Conservation (phyloP, 2,329 filamentous ascomycete species). For the Stagonosporopsis cucurbitacearum region DNA sequence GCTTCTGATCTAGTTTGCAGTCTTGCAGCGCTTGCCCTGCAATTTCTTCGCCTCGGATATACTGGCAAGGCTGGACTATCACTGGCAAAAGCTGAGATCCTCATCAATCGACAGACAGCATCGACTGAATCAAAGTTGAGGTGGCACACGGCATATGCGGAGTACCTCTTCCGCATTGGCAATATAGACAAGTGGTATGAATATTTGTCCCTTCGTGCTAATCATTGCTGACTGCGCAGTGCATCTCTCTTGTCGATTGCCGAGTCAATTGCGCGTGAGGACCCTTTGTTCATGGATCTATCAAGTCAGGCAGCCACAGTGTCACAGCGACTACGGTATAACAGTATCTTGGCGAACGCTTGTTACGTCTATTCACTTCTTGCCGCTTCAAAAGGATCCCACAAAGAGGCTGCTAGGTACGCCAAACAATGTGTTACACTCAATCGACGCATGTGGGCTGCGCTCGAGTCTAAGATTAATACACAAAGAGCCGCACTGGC, state of each 20-base stretch:
- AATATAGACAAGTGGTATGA: constrained; percentile 65
- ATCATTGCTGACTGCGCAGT: constrained; percentile 31
- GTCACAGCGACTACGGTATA: constrained; percentile 49
- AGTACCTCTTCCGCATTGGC: constrained; percentile 74
- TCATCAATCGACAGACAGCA: constrained; percentile 50
- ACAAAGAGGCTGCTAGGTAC: constrained; percentile 55
- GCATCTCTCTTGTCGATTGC: constrained; percentile 39
- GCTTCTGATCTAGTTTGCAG: constrained; percentile 51
- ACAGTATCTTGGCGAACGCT: constrained; percentile 64
- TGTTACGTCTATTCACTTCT: constrained; percentile 70
- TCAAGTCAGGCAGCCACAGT: constrained; percentile 42
- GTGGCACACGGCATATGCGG: constrained; percentile 74
- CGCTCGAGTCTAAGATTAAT: constrained; percentile 53
- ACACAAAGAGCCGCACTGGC: constrained; percentile 24
- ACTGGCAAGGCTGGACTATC: constrained; percentile 63
- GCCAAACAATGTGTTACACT: constrained; percentile 58
- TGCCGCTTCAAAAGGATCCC: constrained; percentile 62
- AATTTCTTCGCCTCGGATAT: constrained; percentile 67
- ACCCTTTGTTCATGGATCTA: constrained; percentile 38
- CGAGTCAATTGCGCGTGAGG: constrained; percentile 36
- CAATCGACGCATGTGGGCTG: constrained; percentile 60
- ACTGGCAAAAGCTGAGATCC: constrained; percentile 65
- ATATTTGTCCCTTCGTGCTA: not conserved
- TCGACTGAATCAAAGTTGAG: constrained; percentile 57
- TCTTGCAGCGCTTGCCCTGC: constrained; percentile 58